Base-by-base conservation (phyloP, 2,329 filamentous ascomycete species). In the Orbilia ellipsospora region DNA sequence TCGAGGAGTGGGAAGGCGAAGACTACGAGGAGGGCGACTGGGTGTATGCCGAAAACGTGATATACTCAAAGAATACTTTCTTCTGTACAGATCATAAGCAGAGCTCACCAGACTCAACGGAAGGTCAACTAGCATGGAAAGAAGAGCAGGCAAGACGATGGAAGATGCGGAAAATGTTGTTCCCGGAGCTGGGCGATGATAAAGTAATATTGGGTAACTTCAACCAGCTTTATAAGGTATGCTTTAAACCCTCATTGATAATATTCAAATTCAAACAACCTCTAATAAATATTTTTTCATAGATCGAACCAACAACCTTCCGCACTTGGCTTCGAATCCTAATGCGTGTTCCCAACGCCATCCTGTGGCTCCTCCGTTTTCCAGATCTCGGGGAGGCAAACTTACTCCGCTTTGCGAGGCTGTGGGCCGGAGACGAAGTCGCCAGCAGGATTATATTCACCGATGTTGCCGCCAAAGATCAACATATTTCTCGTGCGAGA, bases 21-120 rank as follows among this genome's bases (percentile, higher is more conserved):
- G 89, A 90, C 45, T 87, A 88, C 57, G 88, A 90, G 1, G 85
- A 86, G 0, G 90, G 92, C 36, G 87, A 91, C 73, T 99, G 95
- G 95, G 89, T 99, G 42, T 99, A 99, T 81, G 92, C 92, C 1
- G 95, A 99, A 82, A 99, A 97, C 81, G 92, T 99, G 77, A 92
- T 99, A 63, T 99, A 94, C 82, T 96, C 93, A 64, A 89, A 91
- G 6, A 92, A 97, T 80, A 97, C 94, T 0, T 99, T 99, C 83
- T 99, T 99, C 85, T 99, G 95, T 81, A 98, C 95, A 80, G 95
- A 99, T 78, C 95, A 99, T 82, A 89, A 92, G 57, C 94, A 98
- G 82, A 97, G 94, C 67, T 92, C 92, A 16, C 88, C 89, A 0
- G 92, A 94, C 79, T 85, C 87, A 0, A 84, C 87, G 73, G 91